Evolutionary conservation across 495 filamentous ascomycete species (phyloP).

Genomic region (Penicillium egyptiacum): DNA sequence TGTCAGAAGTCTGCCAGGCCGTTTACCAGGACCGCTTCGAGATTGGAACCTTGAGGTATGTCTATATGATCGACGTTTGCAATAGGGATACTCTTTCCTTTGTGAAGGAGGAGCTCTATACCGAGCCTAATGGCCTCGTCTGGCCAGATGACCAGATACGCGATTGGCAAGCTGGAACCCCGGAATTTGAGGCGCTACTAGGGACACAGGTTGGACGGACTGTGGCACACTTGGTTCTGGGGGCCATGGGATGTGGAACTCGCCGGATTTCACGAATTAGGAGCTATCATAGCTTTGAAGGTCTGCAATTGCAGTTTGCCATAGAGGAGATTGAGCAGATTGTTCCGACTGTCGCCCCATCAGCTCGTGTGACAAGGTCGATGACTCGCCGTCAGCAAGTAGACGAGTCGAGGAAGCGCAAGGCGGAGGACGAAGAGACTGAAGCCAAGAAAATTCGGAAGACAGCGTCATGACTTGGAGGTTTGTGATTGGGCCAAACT

Average conservation of each 20-base stretch:
- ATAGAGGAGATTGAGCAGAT: slow-evolving; percentile 1
- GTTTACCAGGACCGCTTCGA: neutral
- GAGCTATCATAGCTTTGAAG: neutral
- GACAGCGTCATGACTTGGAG: neutral
- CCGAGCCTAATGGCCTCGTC: neutral
- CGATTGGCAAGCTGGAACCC: neutral
- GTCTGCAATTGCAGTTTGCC: slow-evolving; percentile 1
- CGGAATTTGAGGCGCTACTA: slow-evolving; percentile 3
- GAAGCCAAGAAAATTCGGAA: neutral
- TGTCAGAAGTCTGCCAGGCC: neutral
- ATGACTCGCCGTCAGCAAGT: neutral
- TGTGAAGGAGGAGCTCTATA: neutral
- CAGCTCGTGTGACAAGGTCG: neutral
- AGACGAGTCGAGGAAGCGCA: neutral
- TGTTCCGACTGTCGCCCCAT: neutral
- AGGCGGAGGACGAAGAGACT: neutral
- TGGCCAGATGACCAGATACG: neutral
- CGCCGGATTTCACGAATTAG: slow-evolving; percentile 2
- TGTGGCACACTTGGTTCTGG: slow-evolving; percentile 3
- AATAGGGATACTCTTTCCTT: slow-evolving; percentile 3
- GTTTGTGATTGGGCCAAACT: neutral
- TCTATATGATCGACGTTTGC: neutral
- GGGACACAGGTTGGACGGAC: slow-evolving; percentile 2
- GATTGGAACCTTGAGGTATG: neutral
- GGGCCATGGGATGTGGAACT: slow-evolving; percentile 5